Conservation (phyloP, 768 basidiomycete species). For the Scleroderma bovista region DNA sequence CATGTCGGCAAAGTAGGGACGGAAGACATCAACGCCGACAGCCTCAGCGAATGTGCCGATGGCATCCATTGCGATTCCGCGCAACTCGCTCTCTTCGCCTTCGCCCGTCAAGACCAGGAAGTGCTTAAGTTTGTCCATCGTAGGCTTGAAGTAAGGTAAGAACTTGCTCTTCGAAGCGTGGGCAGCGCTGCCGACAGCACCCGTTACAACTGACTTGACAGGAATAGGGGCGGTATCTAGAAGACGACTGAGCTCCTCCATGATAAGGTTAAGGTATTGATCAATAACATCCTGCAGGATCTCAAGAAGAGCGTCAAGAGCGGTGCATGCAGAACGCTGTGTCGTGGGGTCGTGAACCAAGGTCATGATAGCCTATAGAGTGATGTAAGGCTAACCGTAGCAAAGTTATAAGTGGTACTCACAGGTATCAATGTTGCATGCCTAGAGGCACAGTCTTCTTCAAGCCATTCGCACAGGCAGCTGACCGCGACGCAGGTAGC, state of each 20-base stretch:
- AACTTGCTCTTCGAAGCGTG: constrained; percentile 92
- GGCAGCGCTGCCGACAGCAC: constrained; percentile 96
- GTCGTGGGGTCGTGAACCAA: constrained; percentile 83
- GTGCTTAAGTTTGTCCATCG: constrained; percentile 82
- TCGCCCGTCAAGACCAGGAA: constrained; percentile 83
- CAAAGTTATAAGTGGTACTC: constrained; percentile 20
- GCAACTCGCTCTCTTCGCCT: constrained; percentile 90
- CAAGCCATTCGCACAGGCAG: constrained; percentile 95
- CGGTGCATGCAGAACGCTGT: constrained; percentile 91
- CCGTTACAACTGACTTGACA: constrained; percentile 92
- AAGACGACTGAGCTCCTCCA: constrained; percentile 86
- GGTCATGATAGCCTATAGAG: constrained; percentile 73
- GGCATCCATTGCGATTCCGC: constrained; percentile 98
- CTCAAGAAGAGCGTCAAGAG: constrained; percentile 93
- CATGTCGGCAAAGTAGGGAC: constrained; percentile 92
- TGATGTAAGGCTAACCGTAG: background rate
- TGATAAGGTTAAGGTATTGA: constrained; percentile 87
- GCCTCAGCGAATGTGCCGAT: constrained; percentile 98
- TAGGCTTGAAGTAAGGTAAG: constrained; percentile 89
- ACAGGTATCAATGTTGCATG: constrained; percentile 86
- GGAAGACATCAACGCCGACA: constrained; percentile 89
- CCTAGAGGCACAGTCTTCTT: constrained; percentile 83
- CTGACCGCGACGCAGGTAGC: constrained; percentile 95
- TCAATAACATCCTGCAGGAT: constrained; percentile 87
- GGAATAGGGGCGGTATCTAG: constrained; percentile 81